phyloP scores from a whole-genome alignment of 2,329 filamentous ascomycete species.

The Escovopsis sp. region DNA sequence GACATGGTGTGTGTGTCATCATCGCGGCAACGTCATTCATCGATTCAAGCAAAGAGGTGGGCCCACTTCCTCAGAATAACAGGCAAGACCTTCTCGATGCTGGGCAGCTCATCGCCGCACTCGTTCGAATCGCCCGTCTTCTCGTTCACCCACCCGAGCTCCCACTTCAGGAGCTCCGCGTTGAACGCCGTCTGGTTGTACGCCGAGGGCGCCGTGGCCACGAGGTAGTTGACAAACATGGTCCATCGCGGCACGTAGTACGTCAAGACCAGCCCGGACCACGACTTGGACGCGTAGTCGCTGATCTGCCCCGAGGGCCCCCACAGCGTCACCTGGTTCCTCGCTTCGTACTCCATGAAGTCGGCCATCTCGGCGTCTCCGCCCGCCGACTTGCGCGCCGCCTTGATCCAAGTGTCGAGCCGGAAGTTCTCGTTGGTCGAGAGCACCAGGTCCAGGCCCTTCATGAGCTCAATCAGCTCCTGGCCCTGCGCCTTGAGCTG shows the following conservation, averaged over 20 bases:
- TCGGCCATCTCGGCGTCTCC: conserved; percentile 11
- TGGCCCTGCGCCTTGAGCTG: conserved; percentile 13
- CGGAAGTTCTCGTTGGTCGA: conserved; percentile 26
- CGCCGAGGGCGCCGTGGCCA: conserved; percentile 2
- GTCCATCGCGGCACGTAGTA: conserved; percentile 34
- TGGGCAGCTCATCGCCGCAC: neutral
- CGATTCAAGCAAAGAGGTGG: neutral
- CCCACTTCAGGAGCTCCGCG: conserved; percentile 1
- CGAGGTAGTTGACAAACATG: conserved; percentile 27
- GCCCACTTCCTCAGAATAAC: neutral
- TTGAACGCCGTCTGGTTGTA: conserved; percentile 7
- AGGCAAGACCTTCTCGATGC: neutral
- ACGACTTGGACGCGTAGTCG: conserved; percentile 35
- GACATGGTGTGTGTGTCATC: no score
- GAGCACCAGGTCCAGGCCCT: conserved; percentile 26
- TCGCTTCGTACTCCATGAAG: conserved; percentile 30
- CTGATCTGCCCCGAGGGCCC: conserved; percentile 30
- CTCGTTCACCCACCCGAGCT: neutral
- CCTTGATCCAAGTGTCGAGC: conserved; percentile 25
- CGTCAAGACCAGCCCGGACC: conserved; percentile 28
- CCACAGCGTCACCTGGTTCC: conserved; percentile 37
- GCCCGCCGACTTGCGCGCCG: conserved; percentile 21
- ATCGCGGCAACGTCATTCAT: neutral
- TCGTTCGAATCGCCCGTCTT: neutral
- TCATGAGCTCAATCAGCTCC: conserved; percentile 20